Percentiles rank a stretch among this genome's conserved stretches.
These are phyloP conservation scores for Hypoxylon perforatum DNA, from an alignment of 495 filamentous ascomycete species.

Conservation along the genomic window DNA sequence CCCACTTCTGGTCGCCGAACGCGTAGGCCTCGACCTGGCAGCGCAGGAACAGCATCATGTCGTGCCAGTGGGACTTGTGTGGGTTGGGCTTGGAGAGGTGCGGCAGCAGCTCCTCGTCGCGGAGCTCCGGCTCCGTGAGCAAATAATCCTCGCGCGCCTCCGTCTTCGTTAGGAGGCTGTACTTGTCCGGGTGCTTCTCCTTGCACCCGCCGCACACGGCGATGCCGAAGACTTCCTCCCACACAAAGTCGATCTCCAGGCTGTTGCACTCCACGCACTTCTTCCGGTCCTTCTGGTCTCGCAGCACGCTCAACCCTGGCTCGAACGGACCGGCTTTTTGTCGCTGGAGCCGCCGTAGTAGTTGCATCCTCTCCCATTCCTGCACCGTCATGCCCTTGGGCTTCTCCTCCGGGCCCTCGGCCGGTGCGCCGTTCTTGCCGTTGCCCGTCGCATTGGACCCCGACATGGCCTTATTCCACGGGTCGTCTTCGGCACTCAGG, in stretches of 20 bases:
- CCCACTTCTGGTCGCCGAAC: conserved; percentile 80
- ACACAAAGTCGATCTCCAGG: conserved; percentile 93
- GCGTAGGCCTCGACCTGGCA: conserved; percentile 96
- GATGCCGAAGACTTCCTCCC: conserved; percentile 72
- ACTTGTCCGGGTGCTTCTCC: conserved; percentile 89
- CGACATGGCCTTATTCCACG: conserved; percentile 81
- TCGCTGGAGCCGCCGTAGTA: conserved; percentile 73
- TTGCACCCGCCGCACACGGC: conserved; percentile 59
- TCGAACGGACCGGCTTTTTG: conserved; percentile 86
- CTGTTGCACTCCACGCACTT: conserved; percentile 84
- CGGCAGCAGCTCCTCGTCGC: conserved; percentile 85
- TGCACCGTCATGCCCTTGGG: conserved; percentile 81
- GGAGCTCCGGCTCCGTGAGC: conserved; percentile 90
- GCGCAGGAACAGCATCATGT: conserved; percentile 96
- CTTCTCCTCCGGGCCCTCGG: conserved; percentile 67
- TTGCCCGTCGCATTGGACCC: conserved; percentile 50
- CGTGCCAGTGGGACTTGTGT: conserved; percentile 94
- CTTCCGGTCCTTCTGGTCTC: conserved; percentile 71
- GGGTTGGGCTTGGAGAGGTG: conserved; percentile 92
- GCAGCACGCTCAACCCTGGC: conserved; percentile 79
- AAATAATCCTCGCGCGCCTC: conserved; percentile 96
- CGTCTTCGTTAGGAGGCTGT: conserved; percentile 94
- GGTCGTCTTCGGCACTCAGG: conserved; percentile 86
- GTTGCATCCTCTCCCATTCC: conserved; percentile 89
- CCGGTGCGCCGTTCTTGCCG: conserved; percentile 34